A percentile compares a stretch with the other conserved stretches of the same genome.
These are phyloP conservation scores for Baudoinia panamericana DNA, from an alignment of 495 filamentous ascomycete species.

Conservation along the genomic window DNA sequence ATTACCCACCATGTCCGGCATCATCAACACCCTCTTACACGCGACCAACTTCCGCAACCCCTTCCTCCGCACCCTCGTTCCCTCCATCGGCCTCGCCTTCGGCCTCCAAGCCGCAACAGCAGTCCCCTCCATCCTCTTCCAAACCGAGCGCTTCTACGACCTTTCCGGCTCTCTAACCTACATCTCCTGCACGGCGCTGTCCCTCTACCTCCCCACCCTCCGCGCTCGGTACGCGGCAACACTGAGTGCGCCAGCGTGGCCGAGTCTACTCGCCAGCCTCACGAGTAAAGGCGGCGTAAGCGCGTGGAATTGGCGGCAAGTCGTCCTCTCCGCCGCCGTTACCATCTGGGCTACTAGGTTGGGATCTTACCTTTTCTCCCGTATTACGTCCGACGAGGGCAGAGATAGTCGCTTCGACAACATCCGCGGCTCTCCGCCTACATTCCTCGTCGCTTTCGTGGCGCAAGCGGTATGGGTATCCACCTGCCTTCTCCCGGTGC, in stretches of 20 bases:
- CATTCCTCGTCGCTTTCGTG: constrained; percentile 44
- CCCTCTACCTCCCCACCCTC: constrained; percentile 46
- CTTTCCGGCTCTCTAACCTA: constrained; percentile 50
- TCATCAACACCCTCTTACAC: constrained; percentile 40
- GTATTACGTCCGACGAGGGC: constrained; percentile 38
- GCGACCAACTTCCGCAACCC: constrained; percentile 44
- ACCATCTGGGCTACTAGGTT: constrained; percentile 46
- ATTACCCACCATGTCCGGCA: constrained; percentile 14
- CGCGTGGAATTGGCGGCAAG: constrained; percentile 48
- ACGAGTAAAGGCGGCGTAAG: constrained; percentile 24
- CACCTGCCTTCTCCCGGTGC: constrained; percentile 46
- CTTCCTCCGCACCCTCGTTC: constrained; percentile 46
- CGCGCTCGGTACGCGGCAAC: constrained; percentile 35
- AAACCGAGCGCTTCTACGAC: constrained; percentile 53
- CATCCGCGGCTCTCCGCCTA: constrained; percentile 39
- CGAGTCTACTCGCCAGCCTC: constrained; percentile 34
- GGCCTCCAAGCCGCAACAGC: constrained; percentile 43
- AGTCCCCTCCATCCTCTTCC: constrained; percentile 42
- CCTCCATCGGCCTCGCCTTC: constrained; percentile 43
- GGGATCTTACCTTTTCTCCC: constrained; percentile 45
- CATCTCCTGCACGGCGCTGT: constrained; percentile 41
- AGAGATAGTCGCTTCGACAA: constrained; percentile 49
- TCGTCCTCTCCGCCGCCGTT: constrained; percentile 43
- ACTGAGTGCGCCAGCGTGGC: constrained; percentile 32
- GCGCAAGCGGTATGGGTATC: constrained; percentile 52